Percentiles rank a stretch among this genome's conserved stretches.
Conservation (phyloP, 495 filamentous ascomycete genomes). For the Aspergillus wentii region DNA sequence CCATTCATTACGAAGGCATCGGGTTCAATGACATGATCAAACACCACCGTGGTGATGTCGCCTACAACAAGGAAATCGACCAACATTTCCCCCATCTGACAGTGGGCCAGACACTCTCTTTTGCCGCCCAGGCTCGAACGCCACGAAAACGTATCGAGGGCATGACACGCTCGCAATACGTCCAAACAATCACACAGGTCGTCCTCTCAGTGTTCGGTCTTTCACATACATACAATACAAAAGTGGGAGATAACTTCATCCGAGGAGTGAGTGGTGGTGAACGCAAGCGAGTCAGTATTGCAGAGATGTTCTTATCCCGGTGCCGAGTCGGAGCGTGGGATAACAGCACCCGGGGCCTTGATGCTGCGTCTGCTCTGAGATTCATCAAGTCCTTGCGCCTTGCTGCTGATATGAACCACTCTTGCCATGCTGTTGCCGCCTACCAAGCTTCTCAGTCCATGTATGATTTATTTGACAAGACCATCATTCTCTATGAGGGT, state of each 20-base stretch:
- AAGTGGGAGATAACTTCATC: slow-evolving; percentile 82
- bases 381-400: slow-evolving; percentile 73
- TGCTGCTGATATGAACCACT: slow-evolving; percentile 78
- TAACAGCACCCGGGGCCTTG: slow-evolving; percentile 77
- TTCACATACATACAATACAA: slow-evolving; percentile 73
- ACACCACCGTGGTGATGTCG: slow-evolving; percentile 74
- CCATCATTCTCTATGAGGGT: slow-evolving; percentile 62
- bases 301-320: slow-evolving; percentile 63
- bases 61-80: slow-evolving; percentile 80
- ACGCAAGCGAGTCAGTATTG: slow-evolving; percentile 67
- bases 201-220: slow-evolving; percentile 74
- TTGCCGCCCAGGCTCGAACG: slow-evolving; percentile 79
- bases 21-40: too few relatives aligned
- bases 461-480: slow-evolving; percentile 78
- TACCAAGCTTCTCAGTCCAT: slow-evolving; percentile 84
- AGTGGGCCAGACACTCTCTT: slow-evolving; percentile 77
- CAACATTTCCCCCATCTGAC: slow-evolving; percentile 73
- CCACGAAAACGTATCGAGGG: too few relatives aligned
- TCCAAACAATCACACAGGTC: slow-evolving; percentile 60
- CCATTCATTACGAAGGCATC: too few relatives aligned
- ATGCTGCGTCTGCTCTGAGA: slow-evolving; percentile 74
- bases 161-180: slow-evolving; percentile 58
- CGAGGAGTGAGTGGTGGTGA: slow-evolving; percentile 71
- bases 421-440: slow-evolving; percentile 76
- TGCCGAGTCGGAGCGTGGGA: slow-evolving; percentile 63